Percentiles rank a stretch among this genome's conserved stretches.
Conservation (phyloP, 768 basidiomycete species). For the Steccherinum ochraceum region DNA sequence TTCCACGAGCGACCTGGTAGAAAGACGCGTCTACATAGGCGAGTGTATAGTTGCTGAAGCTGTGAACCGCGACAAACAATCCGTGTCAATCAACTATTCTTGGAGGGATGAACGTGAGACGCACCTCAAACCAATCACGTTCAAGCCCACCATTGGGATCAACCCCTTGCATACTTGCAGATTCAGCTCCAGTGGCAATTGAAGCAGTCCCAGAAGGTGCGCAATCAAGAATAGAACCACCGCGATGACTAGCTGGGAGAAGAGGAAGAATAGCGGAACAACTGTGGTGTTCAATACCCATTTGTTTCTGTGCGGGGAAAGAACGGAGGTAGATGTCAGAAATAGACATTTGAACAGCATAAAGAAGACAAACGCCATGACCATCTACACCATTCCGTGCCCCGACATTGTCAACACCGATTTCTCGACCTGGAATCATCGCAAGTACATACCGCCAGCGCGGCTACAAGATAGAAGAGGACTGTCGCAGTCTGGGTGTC, state of each 20-base stretch:
- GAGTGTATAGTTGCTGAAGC: constrained; percentile 85
- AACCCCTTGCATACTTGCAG: constrained; percentile 64
- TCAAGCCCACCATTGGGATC: constrained; percentile 66
- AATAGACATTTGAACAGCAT: constrained; percentile 3
- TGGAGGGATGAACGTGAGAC: constrained; percentile 5
- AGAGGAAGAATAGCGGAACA: constrained; percentile 83
- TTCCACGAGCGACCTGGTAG: constrained; percentile 91
- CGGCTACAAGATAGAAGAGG: constrained; percentile 83
- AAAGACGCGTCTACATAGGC: constrained; percentile 95
- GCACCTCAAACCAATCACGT: constrained; percentile 79
- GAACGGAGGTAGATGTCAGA: constrained; percentile 9
- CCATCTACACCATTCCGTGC: constrained; percentile 62
- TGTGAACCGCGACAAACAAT: constrained; percentile 29
- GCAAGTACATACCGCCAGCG: constrained; percentile 63
- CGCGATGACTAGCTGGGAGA: constrained; percentile 75
- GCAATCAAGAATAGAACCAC: constrained; percentile 61
- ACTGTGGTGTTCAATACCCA: constrained; percentile 77
- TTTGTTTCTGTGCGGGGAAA: constrained; percentile 58
- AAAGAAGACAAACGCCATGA: constrained; percentile 62
- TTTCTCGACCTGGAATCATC: too few species aligned
- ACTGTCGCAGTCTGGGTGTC: constrained; percentile 60
- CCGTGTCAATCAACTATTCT: not conserved
- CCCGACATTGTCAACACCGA: too few species aligned
- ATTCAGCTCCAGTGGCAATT: constrained; percentile 62
- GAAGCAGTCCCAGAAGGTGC: constrained; percentile 56